Conservation (phyloP, 2,329 filamentous ascomycete species). For the Colletotrichum costaricense region DNA sequence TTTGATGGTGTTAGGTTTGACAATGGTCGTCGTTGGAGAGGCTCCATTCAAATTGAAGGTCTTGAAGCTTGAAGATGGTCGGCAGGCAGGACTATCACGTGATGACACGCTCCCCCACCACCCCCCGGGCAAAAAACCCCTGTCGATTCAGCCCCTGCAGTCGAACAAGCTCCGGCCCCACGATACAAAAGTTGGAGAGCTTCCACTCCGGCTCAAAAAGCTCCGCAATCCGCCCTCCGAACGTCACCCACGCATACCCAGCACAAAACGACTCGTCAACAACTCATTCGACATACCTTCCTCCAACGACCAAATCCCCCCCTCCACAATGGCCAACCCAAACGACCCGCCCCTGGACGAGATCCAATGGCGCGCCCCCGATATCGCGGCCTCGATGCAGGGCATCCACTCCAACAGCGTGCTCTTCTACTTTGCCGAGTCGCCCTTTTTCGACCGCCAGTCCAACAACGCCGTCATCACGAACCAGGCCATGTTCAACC, state of each 20-base stretch:
- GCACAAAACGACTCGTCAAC: neutral
- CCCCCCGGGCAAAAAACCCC: neutral
- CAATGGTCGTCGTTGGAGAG: neutral
- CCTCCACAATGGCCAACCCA: constrained; percentile 52
- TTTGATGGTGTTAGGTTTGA: neutral
- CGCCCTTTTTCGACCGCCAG: constrained; percentile 75
- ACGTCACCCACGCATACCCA: neutral
- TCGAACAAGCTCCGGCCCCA: constrained; percentile 21
- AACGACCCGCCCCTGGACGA: constrained; percentile 71
- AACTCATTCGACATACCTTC: neutral
- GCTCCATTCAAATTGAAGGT: neutral
- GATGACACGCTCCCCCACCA: neutral
- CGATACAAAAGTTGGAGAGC: constrained; percentile 27
- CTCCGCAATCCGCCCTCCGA: constrained; percentile 6
- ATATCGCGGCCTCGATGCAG: constrained; percentile 60
- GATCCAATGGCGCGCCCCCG: constrained; percentile 72
- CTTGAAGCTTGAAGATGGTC: neutral
- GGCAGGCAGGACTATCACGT: neutral
- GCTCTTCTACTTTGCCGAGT: constrained; percentile 75
- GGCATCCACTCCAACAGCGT: constrained; percentile 74
- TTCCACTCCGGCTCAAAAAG: constrained; percentile 16
- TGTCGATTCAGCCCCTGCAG: constrained; percentile 19
- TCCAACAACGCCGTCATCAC: constrained; percentile 75
- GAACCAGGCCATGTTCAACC: constrained; percentile 71
- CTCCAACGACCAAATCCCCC: neutral